These are phyloP conservation scores for Malassezia globosa DNA, from an alignment of 1,284 basidiomycete genomes.

Conservation along the genomic window DNA sequence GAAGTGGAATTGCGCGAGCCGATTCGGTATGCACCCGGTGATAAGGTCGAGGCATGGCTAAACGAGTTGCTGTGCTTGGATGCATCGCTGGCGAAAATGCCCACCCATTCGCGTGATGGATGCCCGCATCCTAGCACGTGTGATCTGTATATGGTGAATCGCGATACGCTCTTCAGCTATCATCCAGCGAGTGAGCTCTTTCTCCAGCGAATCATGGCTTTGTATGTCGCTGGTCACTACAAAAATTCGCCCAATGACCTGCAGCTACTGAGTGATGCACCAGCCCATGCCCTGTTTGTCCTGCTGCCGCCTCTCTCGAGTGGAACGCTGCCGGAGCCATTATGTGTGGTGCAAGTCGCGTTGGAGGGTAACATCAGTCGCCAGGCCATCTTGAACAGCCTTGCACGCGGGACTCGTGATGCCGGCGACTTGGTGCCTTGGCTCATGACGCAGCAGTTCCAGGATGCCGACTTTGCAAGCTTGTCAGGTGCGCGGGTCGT, in stretches of 20 bases:
- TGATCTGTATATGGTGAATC: conserved; percentile 86
- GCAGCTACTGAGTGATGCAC: conserved; percentile 89
- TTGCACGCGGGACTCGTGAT: conserved; percentile 66
- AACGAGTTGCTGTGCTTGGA: conserved; percentile 84
- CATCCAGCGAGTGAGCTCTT: conserved; percentile 94
- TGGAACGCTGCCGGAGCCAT: conserved; percentile 52
- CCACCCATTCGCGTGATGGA: conserved; percentile 13
- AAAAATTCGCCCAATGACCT: conserved; percentile 99
- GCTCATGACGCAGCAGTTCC: conserved; percentile 89
- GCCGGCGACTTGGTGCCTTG: conserved; percentile 98
- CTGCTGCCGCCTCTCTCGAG: conserved; percentile 59
- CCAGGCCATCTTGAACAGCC: conserved; percentile 71
- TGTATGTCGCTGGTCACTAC: conserved; percentile 95
- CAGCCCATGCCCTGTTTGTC: conserved; percentile 91
- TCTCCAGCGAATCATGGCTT: conserved; percentile 93
- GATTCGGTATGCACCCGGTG: conserved; percentile 78
- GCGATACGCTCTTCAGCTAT: conserved; percentile 93
- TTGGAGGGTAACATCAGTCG: conserved; percentile 87
- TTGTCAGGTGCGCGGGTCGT: conserved; percentile 85
- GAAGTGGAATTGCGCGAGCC: conserved; percentile 92
- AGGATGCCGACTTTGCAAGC: conserved; percentile 80
- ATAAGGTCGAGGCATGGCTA: conserved; percentile 89
- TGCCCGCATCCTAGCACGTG: conserved; percentile 79
- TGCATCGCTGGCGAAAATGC: conserved; percentile 26
- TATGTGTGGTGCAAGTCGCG: conserved; percentile 80